Evolutionary conservation across 345 rosid species (phyloP), one percentile per base, ranked within the genome.

Genomic region (Salix exigua): DNA sequence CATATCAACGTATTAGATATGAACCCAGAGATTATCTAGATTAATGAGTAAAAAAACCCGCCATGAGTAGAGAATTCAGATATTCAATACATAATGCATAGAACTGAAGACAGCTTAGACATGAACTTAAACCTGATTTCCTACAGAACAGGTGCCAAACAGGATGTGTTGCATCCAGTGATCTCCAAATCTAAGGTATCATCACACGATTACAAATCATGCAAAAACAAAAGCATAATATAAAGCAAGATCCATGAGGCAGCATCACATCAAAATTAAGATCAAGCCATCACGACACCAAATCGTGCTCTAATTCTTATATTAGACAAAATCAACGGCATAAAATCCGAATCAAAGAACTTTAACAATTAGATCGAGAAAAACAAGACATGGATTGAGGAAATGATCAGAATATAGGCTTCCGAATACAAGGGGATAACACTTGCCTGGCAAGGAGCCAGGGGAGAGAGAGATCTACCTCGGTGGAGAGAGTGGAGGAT

Each of bases 261-360:
- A 17, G 37, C n/a, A 50, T 5, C 40, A 62, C 28, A 11, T 25
- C 19, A 33, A 35, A 18, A n/a, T 37, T 1, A 21, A 70, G 68
- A 62, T 53, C 61, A 61, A 70, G 30, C 42, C 58, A 67, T 58
- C 12, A 42, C 25, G 31, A 68, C 1, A 19, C 40, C 16, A 6
- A 30, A 68, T 76, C 73, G 8, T 5, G 53, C 13, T 30, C 42
- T 28, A 75, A 26, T n/a, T 58, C 55, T 68, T n/a, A 70, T 33
- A 76, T 68, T 73, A 69, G 60, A 75, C 40, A 42, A 75, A 75
- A 75, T 33, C 14, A 23, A 46, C 18, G 11, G n/a, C 28, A 25
- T 23, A 23, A 11, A 58, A 23, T 23, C 26, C 63, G 12, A 61
- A 25, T 40, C 25, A 26, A 44, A 60, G 66, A 18, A 35, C 33